Base-by-base conservation (phyloP, 2,329 filamentous ascomycete genomes). In the Aphanoascus verrucosus region DNA sequence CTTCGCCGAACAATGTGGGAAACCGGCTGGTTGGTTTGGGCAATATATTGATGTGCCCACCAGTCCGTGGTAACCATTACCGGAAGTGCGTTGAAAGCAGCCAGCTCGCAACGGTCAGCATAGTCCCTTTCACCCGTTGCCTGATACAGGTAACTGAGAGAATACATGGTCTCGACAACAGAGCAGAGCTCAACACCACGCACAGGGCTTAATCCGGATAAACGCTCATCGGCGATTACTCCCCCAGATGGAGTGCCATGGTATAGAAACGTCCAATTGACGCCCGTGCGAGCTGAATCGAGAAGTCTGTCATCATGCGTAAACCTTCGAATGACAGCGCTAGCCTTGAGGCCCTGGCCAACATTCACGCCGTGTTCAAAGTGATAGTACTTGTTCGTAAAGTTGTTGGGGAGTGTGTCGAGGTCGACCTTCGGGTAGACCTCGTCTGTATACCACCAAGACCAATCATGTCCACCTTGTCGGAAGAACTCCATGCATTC, bases 11-110 rank as follows among this genome's bases (percentile, higher is more conserved):
- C 64, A 15, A 70, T 68, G 46, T 70, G 64, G 6, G 74, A 69
- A 61, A 71, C 73, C 2, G 77, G 76, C 58, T 79, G 76, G 57
- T 81, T 81, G 0, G 73, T 71, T 58, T 79, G 70, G 2, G 70
- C 66, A 53, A 81, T 70, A 57, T 81, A 81, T 61, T 80, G 76
- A 59, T 76, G 77, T 20, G 71, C 70, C 78, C 78, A 81, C 71
- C 75, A 78, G 58, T 79, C 72, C 1, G 72, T 69, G 15, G 72
- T 74, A 28, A 79, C 60, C 57, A 73, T 73, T 2, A 69, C 75
- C 0, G 78, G 77, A 2, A 81, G 62, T 1, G 77, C 74, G 57
- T 81, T 81, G 67, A 78, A 81, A 3, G 77, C 75, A 6, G 74
- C 69, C 8, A 70, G 62, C 58, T 81, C 78, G 6, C 71, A 69